These are phyloP conservation scores for Glutinoglossum americanum DNA, from an alignment of 495 filamentous ascomycete species.

Conservation along the genomic window DNA sequence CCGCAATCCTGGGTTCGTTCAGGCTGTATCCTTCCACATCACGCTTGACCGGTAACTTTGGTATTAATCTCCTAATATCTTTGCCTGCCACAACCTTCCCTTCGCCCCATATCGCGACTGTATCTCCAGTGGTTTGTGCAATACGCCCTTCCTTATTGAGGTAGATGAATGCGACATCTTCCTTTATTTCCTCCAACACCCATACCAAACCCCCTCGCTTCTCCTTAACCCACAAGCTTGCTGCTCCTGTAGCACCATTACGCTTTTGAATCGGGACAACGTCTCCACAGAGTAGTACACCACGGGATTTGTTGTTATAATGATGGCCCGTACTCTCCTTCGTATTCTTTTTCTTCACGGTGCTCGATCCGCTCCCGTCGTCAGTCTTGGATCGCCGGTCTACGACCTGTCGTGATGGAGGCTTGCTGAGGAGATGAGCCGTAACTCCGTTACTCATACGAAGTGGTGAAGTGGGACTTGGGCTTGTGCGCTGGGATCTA, in stretches of 20 bases:
- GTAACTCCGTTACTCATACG: constrained; percentile 57
- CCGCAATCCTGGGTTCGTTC: constrained; percentile 45
- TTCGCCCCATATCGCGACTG: constrained; percentile 61
- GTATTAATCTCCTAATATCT: constrained; percentile 54
- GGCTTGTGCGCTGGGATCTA: constrained; percentile 23
- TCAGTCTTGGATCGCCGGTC: constrained; percentile 44
- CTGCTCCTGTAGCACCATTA: constrained; percentile 74
- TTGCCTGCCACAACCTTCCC: constrained; percentile 39
- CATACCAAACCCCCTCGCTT: constrained; percentile 85
- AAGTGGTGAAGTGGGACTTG: constrained; percentile 21
- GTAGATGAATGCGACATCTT: constrained; percentile 59
- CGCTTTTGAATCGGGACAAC: constrained; percentile 93
- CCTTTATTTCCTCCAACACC: constrained; percentile 93
- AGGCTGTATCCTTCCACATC: constrained; percentile 43
- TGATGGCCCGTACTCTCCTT: constrained; percentile 24
- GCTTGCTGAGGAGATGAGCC: constrained; percentile 68
- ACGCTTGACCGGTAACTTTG: constrained; percentile 55
- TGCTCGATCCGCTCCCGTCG: constrained; percentile 48
- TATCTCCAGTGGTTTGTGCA: constrained; percentile 40
- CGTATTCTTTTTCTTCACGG: constrained; percentile 20
- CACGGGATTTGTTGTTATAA: constrained; percentile 51
- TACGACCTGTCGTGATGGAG: constrained; percentile 37
- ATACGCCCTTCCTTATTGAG: constrained; percentile 57
- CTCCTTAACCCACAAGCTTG: constrained; percentile 96
- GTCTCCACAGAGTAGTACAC: constrained; percentile 85